phyloP scores from a whole-genome alignment of 805 yeast species.

The Pichia exigua region DNA sequence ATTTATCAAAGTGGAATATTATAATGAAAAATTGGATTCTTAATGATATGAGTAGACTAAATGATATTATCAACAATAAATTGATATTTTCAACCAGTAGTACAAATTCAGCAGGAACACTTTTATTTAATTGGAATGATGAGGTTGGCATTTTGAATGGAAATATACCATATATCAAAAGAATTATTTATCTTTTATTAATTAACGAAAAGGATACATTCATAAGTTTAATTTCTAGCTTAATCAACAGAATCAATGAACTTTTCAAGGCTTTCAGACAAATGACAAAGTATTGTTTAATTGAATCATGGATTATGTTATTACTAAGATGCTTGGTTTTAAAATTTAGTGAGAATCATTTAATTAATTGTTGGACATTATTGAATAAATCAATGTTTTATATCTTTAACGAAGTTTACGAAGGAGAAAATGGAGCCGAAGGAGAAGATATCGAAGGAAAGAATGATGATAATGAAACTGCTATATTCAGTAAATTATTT shows the following conservation, averaged over 20 bases:
- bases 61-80: constrained; percentile 40
- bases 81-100: constrained; percentile 36
- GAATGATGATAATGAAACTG: constrained; percentile 7
- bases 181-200: constrained; percentile 57
- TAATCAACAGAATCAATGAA: constrained; percentile 30
- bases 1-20: constrained; percentile 40
- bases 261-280: constrained; percentile 24
- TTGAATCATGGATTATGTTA: constrained; percentile 40
- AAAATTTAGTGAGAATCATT: constrained; percentile 54
- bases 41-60: constrained; percentile 51
- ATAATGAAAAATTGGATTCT: constrained; percentile 58
- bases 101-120: constrained; percentile 35
- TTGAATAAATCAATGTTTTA: constrained; percentile 54
- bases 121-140: constrained; percentile 34
- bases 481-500: constrained; percentile 33
- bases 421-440: constrained; percentile 15
- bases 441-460: constrained; percentile 20
- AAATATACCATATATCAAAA: constrained; percentile 32
- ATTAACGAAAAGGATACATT: constrained; percentile 57
- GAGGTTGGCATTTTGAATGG: constrained; percentile 28
- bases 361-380: constrained; percentile 62
- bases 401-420: constrained; percentile 29
- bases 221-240: constrained; percentile 38
- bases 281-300: constrained; percentile 16
- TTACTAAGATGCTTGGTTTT: constrained; percentile 60